phyloP scores from a whole-genome alignment of 2,329 filamentous ascomycete genomes.

The Pyrenophora tritici-repentis region DNA sequence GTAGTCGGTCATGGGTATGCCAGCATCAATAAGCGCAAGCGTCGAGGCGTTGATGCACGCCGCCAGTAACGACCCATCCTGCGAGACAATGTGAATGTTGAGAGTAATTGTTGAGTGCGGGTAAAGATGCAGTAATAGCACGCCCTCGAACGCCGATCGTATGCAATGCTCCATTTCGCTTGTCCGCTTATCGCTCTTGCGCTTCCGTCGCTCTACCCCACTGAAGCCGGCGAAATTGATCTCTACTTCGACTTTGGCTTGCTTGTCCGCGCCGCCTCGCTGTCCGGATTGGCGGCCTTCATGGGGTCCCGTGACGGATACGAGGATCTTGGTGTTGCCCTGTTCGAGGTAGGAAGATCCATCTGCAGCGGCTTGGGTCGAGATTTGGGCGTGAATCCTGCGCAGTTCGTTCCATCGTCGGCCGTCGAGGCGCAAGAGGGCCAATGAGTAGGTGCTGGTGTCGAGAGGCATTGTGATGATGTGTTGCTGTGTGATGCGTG shows the following conservation, averaged over 20 bases:
- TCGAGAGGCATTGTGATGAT: slow-evolving; percentile 78
- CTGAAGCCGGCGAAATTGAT: slow-evolving; percentile 88
- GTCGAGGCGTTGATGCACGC: slow-evolving; percentile 90
- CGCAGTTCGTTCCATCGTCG: slow-evolving; percentile 97
- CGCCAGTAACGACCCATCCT: slow-evolving; percentile 88
- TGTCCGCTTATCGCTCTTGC: slow-evolving; percentile 70
- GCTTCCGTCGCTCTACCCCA: slow-evolving; percentile 80
- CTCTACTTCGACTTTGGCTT: slow-evolving; percentile 76
- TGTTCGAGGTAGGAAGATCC: slow-evolving; percentile 94
- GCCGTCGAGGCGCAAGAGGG: slow-evolving; percentile 70
- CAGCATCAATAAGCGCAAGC: slow-evolving; percentile 89
- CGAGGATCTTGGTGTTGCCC: slow-evolving; percentile 97
- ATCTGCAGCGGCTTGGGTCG: slow-evolving; percentile 88
- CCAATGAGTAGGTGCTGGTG: slow-evolving; percentile 87
- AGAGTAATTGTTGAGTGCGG: slow-evolving; percentile 85
- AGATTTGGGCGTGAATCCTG: slow-evolving; percentile 83
- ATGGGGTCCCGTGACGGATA: slow-evolving; percentile 82
- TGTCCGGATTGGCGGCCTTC: slow-evolving; percentile 65
- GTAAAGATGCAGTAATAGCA: slow-evolving; percentile 84
- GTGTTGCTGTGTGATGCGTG: not conserved
- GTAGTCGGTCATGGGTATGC: slow-evolving; percentile 93
- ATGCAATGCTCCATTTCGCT: slow-evolving; percentile 82
- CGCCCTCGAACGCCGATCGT: slow-evolving; percentile 73
- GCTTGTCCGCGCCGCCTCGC: slow-evolving; percentile 53
- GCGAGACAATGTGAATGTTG: slow-evolving; percentile 82